These are phyloP conservation scores for Lactarius trivialis DNA, from an alignment of 768 basidiomycete genomes.

Conservation along the genomic window DNA sequence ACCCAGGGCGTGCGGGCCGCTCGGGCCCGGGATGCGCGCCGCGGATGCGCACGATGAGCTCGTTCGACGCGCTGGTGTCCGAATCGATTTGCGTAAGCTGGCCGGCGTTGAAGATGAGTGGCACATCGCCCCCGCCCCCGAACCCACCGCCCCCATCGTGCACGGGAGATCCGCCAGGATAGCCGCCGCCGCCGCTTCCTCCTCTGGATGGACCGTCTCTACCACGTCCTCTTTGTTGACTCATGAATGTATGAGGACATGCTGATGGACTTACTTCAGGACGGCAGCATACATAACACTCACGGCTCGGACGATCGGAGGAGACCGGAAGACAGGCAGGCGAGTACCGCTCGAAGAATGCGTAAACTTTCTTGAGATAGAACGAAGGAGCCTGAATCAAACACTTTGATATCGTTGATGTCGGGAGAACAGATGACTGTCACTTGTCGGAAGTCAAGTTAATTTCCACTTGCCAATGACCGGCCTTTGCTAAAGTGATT, in stretches of 20 bases:
- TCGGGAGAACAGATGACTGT: too few species aligned
- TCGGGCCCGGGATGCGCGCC: constrained; percentile 7
- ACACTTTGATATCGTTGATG: too few species aligned
- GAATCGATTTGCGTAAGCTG: constrained; percentile 27
- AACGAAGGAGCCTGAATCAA: too few species aligned
- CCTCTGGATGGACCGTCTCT: constrained; percentile 18
- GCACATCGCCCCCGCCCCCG: constrained; percentile 22
- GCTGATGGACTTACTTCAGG: too few species aligned
- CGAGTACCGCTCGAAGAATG: too few species aligned
- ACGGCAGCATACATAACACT: too few species aligned
- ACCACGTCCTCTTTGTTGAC: constrained; percentile 18
- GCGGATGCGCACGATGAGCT: constrained; percentile 31
- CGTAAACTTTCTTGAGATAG: too few species aligned
- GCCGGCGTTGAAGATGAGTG: constrained; percentile 18
- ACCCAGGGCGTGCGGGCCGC: constrained; percentile 21
- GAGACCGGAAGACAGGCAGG: too few species aligned
- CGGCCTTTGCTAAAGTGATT: too few species aligned
- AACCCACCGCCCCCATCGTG: constrained; percentile 22
- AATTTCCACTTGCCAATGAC: too few species aligned
- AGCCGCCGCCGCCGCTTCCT: constrained; percentile 17
- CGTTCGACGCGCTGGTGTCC: constrained; percentile 14
- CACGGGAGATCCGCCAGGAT: constrained; percentile 9
- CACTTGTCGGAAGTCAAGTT: too few species aligned
- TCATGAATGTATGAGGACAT: not conserved
- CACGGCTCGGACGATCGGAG: too few species aligned